Conservation (phyloP, 1,284 basidiomycete species). For the Sanghuangporus baumii region DNA sequence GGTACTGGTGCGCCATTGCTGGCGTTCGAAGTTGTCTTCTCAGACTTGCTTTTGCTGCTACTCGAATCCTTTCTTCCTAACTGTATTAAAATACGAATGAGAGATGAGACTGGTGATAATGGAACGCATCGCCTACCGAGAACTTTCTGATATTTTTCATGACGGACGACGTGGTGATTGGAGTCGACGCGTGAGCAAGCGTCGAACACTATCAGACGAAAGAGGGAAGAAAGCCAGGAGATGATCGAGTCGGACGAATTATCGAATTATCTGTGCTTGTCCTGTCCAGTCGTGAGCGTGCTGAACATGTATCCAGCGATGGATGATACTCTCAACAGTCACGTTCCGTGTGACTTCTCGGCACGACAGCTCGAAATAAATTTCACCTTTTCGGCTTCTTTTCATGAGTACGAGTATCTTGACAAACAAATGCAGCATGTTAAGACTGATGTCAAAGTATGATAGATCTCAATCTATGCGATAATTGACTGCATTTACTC, state of each 20-base stretch:
- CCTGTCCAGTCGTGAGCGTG: background rate
- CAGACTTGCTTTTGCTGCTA: slow-evolving; percentile 61
- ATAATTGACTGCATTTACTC: too few relatives aligned
- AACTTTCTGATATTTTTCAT: slow-evolving; percentile 94
- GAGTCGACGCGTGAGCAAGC: slow-evolving; percentile 14
- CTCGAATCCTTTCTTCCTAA: slow-evolving; percentile 51
- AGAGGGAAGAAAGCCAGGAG: background rate
- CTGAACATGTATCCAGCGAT: background rate
- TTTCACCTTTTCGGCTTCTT: too few relatives aligned
- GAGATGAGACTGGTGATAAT: slow-evolving; percentile 23
- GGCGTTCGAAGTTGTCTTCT: slow-evolving; percentile 22
- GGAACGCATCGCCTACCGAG: slow-evolving; percentile 45
- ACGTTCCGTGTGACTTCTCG: background rate
- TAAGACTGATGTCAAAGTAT: too few relatives aligned
- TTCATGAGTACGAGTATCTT: too few relatives aligned
- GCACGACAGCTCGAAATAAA: background rate
- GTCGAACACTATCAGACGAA: background rate
- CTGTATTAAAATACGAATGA: slow-evolving; percentile 30
- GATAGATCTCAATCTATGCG: too few relatives aligned
- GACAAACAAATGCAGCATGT: too few relatives aligned
- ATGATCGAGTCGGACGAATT: background rate
- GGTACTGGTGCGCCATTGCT: slow-evolving; percentile 34
- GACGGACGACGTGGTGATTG: slow-evolving; percentile 19
- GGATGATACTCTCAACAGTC: slow-evolving; percentile 3
- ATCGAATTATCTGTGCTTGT: background rate